These are phyloP conservation scores for Echites panduratus DNA, from an alignment of 257 asterid genomes.

Conservation along the genomic window DNA sequence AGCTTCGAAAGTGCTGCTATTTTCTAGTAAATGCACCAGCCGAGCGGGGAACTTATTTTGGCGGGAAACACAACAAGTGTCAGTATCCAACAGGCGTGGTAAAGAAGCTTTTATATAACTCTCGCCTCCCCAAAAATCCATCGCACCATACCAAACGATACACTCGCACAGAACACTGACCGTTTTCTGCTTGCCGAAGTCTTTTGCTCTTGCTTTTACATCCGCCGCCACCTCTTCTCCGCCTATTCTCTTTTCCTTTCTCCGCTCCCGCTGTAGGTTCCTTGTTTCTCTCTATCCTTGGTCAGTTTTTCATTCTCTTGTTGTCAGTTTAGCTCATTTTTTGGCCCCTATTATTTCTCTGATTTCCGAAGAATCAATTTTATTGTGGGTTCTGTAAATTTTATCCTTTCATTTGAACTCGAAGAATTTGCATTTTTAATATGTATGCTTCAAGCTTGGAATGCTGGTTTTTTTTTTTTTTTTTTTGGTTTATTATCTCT, in stretches of 20 bases:
- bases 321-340: background rate
- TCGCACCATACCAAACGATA: background rate
- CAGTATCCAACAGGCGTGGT: constrained; percentile 20
- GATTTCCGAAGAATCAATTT: background rate
- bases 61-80: constrained; percentile 47
- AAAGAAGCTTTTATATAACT: constrained; percentile 23
- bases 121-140: background rate
- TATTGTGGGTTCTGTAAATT: background rate
- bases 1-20: too few species aligned
- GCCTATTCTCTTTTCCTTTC: background rate
- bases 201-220: background rate
- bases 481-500: background rate
- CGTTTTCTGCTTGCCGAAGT: background rate
- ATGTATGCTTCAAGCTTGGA: too few species aligned
- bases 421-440: background rate
- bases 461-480: background rate
- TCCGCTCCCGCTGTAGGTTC: background rate
- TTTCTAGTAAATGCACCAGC: too few species aligned
- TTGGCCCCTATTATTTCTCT: background rate
- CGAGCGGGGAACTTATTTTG: constrained; percentile 16
- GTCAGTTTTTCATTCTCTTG: background rate
- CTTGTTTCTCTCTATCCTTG: too few species aligned
- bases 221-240: background rate
- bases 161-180: background rate
- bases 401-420: background rate